Base-by-base conservation (phyloP, 2,329 filamentous ascomycete species). In the Ophiostoma angusticollis region DNA sequence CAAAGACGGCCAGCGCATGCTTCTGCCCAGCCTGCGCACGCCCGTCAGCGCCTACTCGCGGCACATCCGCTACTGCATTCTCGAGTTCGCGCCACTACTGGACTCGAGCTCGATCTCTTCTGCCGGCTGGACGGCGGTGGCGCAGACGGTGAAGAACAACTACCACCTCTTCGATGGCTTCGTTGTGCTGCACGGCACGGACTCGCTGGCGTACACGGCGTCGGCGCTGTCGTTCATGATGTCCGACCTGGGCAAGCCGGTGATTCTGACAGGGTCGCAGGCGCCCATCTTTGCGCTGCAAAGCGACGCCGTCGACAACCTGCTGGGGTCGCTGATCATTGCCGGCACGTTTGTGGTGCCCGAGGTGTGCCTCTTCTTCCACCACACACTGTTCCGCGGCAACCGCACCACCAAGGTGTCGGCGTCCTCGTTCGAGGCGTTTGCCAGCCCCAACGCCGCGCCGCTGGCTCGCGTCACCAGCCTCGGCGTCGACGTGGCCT, bases 161-260 rank as follows among this genome's bases (percentile, higher is more conserved):
- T 94, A 94, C 58, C 78, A 79, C 46, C 70, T 84, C 0, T 95
- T 86, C 52, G 87, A 94, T 56, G 85, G 83, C 16, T 94, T 94
- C 54, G 84, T 94, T 17, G 78, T 94, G 29, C 74, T 93, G 24
- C 86, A 94, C 58, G 86, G 86, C 44, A 94, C 86, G 6, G 86
- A 94, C 59, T 93, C 84, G 31, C 66, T 94, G 37, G 83, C 81
- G 14, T 94, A 94, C 60, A 91, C 85, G 5, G 83, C 83, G 45
- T 93, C 85, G 5, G 87, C 87, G 4, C 67, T 95, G 42, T 91
- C 84, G 49, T 95, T 94, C 63, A 93, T 94, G 84, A 74, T 94
- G 56, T 74, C 82, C 52, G 85, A 93, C 53, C 68, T 95, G 12
- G 86, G 85, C 36, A 95, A 94, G 63, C 84, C 87, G 2, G 84